Evolutionary conservation across 2,329 filamentous ascomycete species (phyloP), one percentile per base, ranked within the genome.

Genomic region (Exophiala aquamarina): DNA sequence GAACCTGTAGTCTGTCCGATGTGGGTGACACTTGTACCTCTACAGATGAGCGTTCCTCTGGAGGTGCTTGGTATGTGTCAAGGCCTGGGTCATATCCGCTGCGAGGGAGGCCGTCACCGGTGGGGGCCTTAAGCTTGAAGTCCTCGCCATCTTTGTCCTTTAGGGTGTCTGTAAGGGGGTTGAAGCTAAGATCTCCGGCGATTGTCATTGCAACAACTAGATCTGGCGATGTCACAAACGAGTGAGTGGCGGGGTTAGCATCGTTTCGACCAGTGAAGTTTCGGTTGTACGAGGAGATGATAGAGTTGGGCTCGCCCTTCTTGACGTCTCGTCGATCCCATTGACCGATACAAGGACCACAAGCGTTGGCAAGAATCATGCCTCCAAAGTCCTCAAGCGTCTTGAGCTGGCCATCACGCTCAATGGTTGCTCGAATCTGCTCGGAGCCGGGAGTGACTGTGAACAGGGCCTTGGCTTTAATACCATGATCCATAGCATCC

Each of bases 181-280:
- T 97, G 80, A 98, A 98, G 75, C 87, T 84, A 38, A 95, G 81
- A 47, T 81, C 82, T 59, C 90, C 90, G 46, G 89, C 89, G 64
- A 94, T 82, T 51, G 86, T 84, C 76, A 95, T 74, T 59, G 90
- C 90, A 44, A 94, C 88, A 34, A 94, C 89, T 53, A 95, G 76
- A 67, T 95, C 90, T 47, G 90, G 90, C 5, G 89, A 95, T 56
- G 90, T 86, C 59, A 95, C 90, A 70, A 95, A 95, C 49, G 89
- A 89, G 77, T 95, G 90, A 41, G 90, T 95, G 45, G 89, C 89
- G 32, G 90, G 90, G 80, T 95, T 97, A 59, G 88, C 90, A 61
- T 95, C 91, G 71, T 97, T 97, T 68, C 93, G 89, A 59, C 92
- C 92, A 53, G 92, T 97, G 78, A 98, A 97, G 84, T 98, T 97